Base-by-base conservation (phyloP, 495 filamentous ascomycete genomes). In the Copromyces sp. region DNA sequence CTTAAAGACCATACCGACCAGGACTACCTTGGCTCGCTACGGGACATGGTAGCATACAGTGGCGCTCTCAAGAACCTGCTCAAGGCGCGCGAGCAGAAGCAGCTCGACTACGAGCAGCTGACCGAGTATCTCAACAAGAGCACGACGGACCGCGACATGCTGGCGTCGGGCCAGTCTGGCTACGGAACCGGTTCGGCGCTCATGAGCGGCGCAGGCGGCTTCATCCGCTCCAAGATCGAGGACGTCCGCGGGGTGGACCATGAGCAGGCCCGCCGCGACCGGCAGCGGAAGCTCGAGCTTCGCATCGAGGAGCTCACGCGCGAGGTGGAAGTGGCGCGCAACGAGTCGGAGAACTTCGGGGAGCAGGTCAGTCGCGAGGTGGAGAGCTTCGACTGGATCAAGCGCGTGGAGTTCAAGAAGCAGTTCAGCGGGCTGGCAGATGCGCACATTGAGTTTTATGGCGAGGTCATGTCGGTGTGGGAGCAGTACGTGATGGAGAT, bases 181-280 rank as follows among this genome's bases (percentile, higher is more conserved):
- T 87, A 89, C 68, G 85, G 88, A 38, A 89, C 87, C 12, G 87
- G 87, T 8, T 68, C 45, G 3, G 77, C 79, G 9, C 82, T 85
- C 8, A 77, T 89, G 7, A 88, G 88, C 59, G 87, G 86, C 39
- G 91, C 95, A 0, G 90, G 92, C 20, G 92, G 92, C n/a, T 98
- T 97, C 84, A 89, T 99, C 74, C 91, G 94, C 41, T 90, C 89
- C 73, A 99, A 98, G 82, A 91, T 99, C 81, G 95, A 99, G 79
- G 95, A 99, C 79, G 94, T 97, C 78, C 90, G 95, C 16, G 96
- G 95, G 14, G 94, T 99, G 6, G 95, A 99, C 80, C 95, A 99
- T 79, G 95, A 98, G 80, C 93, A 95, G 78, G 89, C 89, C 16
- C 91, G 94, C 1, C 89, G 93, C 5, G 94, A 99, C 74, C 88